Evolutionary conservation across 805 yeast species (phyloP), one percentile per base, ranked within the genome.

Genomic region (Ogataea kodamae): DNA sequence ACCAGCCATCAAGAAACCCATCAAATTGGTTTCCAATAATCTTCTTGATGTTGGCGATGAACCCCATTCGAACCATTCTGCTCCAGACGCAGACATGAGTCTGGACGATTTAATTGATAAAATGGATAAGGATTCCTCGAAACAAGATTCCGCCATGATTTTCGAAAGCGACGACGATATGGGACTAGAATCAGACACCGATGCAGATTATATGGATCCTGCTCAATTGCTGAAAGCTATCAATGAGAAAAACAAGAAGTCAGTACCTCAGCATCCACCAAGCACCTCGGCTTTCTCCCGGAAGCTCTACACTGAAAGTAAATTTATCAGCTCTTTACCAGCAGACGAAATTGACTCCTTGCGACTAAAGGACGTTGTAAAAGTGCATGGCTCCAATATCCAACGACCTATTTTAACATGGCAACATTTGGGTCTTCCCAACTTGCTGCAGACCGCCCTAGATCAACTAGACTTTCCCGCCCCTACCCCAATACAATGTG

Each of bases 401-500:
- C 78, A 81, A 1, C 65, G 67, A 16, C 96, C 97, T 0, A 74
- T 87, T 1, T 49, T 68, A 24, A 73, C 74, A 35, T 90, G 97
- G 94, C 67, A 82, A 3, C 90, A 86, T 42, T 63, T 88, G 35
- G 96, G 96, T 0, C 64, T 92, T 1, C 81, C 95, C 0, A 59
- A 74, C 1, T 65, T 69, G 1, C 67, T 79, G 1, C 64, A 75
- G 63, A 59, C 68, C 3, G 67, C 76, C 0, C 62, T 90, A 5
- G 65, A 70, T 3, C 62, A 63, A 9, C 55, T 81, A 7, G 55
- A 65, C 6, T 89, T 75, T 52, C 64, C 58, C 0, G 52, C 61
- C 2, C 96, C 97, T 1, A 85, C 97, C 0, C 75, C 96, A 0
- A 87, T 92, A 35, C 98, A 92, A 57, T 70, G 88, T 0, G 96